Evolutionary conservation across 192 early-diverging fungal species (phyloP).

Genomic region (Mortierella claussenii): DNA sequence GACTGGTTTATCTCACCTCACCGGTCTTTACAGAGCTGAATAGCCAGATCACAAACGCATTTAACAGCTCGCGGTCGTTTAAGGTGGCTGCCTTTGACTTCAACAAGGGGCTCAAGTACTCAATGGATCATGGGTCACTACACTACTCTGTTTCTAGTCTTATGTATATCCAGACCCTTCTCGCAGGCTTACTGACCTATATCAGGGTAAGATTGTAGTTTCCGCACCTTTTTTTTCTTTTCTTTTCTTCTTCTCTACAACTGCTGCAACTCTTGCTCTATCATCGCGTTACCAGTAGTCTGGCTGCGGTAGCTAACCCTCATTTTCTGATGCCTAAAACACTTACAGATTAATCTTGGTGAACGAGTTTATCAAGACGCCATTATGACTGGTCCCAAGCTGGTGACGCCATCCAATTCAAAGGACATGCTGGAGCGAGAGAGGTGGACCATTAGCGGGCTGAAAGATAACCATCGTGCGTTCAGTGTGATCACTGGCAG

Average conservation of each 20-base stretch:
- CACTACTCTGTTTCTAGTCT: slow-evolving; percentile 40
- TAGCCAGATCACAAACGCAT: background rate
- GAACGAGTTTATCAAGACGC: slow-evolving; percentile 22
- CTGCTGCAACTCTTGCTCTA: background rate
- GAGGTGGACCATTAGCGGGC: slow-evolving; percentile 2
- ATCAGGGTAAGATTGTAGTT: slow-evolving; percentile 21
- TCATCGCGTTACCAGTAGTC: background rate
- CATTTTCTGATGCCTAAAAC: background rate
- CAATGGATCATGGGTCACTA: background rate
- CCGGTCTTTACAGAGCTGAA: slow-evolving; percentile 6
- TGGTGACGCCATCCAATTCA: slow-evolving; percentile 26
- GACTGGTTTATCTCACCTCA: slow-evolving; percentile 29
- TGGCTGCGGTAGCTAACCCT: background rate
- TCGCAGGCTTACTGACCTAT: slow-evolving; percentile 27
- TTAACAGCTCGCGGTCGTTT: slow-evolving; percentile 26
- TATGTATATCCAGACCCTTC: slow-evolving; percentile 31
- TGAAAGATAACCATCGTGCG: background rate
- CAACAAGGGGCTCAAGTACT: background rate
- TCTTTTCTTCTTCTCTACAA: background rate
- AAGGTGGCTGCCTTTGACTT: slow-evolving; percentile 45
- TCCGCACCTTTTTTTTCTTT: background rate
- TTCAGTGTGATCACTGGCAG: slow-evolving; percentile 41
- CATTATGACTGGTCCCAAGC: slow-evolving; percentile 28
- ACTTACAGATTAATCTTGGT: slow-evolving; percentile 23
- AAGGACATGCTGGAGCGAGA: slow-evolving; percentile 34